Conservation (phyloP, 148 eudicot genomes). For the Hydrangea macrophylla region DNA sequence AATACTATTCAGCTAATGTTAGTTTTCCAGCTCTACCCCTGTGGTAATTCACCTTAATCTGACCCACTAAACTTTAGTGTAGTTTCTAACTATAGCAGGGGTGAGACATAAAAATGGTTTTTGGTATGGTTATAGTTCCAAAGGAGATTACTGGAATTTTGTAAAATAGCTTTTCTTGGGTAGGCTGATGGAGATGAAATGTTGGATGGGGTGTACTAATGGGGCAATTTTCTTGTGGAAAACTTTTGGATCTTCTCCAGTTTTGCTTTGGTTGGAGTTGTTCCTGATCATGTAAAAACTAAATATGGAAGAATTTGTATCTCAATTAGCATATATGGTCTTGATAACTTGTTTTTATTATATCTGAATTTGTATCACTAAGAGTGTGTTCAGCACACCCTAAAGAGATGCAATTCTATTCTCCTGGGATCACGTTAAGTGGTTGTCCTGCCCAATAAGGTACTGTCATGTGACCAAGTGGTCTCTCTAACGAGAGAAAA, state of each 20-base stretch:
- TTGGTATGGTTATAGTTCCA: slow-evolving; percentile 3
- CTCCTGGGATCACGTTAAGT: no score
- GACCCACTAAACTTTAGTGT: slow-evolving; percentile 27
- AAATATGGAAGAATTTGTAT: slow-evolving; percentile 4
- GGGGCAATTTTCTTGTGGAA: slow-evolving; percentile 16
- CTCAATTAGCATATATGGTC: not conserved
- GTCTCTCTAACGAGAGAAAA: no score
- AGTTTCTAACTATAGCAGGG: slow-evolving; percentile 13
- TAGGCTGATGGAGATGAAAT: slow-evolving; percentile 5
- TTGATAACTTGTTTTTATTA: not conserved
- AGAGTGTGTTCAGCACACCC: no score
- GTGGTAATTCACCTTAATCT: slow-evolving; percentile 16
- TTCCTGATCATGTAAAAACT: slow-evolving; percentile 5
- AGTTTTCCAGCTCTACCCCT: not conserved
- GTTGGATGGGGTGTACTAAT: slow-evolving; percentile 1
- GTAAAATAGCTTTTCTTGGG: slow-evolving; percentile 2
- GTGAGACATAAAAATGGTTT: not conserved
- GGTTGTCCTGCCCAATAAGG: no score
- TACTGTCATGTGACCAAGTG: no score
- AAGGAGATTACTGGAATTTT: not conserved
- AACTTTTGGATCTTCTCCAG: slow-evolving; percentile 12
- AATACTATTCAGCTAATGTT: slow-evolving; percentile 12
- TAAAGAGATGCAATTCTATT: no score
- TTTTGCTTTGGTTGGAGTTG: slow-evolving; percentile 18
- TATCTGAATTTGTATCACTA: no score